phyloP scores from a whole-genome alignment of 495 filamentous ascomycete genomes.

The Physcia stellaris region DNA sequence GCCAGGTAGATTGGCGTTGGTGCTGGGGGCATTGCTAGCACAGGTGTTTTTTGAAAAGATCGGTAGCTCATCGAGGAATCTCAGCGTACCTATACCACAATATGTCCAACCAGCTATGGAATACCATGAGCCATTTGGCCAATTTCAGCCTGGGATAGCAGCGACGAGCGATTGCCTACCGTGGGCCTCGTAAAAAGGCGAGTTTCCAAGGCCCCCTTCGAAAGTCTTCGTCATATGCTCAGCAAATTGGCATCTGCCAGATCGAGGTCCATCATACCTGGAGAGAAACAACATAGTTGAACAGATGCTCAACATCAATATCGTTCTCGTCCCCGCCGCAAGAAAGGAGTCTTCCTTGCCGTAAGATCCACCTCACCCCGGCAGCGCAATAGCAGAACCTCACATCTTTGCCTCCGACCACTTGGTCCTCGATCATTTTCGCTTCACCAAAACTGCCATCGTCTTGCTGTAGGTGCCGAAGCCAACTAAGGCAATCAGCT shows the following conservation, averaged over 20 bases:
- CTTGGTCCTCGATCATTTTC: conserved; percentile 39
- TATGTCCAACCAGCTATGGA: conserved; percentile 70
- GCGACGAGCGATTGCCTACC: conserved; percentile 37
- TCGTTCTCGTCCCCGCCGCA: conserved; percentile 45
- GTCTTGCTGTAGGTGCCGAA: conserved; percentile 59
- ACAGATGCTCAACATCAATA: conserved; percentile 57
- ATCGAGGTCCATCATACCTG: conserved; percentile 35
- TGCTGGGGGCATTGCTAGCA: too few relatives aligned
- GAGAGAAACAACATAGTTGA: conserved; percentile 54
- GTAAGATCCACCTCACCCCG: conserved; percentile 71
- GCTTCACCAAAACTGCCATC: conserved; percentile 91
- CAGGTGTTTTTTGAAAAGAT: too few relatives aligned
- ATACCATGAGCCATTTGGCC: conserved; percentile 8
- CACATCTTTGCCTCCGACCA: conserved; percentile 72
- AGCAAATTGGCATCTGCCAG: conserved; percentile 1
- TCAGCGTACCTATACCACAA: conserved; percentile 64
- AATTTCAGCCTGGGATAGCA: conserved; percentile 12
- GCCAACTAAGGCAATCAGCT: conserved; percentile 53
- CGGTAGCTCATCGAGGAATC: conserved; percentile 46
- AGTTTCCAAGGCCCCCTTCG: conserved; percentile 79
- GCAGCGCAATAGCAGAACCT: conserved; percentile 75
- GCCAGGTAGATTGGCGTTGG: too few relatives aligned
- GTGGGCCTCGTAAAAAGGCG: conserved; percentile 73
- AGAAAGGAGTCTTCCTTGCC: too few relatives aligned
- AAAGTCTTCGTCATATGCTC: conserved; percentile 48